Conservation (phyloP, 192 early-diverging fungal genomes). For the Coemansia sp. region DNA sequence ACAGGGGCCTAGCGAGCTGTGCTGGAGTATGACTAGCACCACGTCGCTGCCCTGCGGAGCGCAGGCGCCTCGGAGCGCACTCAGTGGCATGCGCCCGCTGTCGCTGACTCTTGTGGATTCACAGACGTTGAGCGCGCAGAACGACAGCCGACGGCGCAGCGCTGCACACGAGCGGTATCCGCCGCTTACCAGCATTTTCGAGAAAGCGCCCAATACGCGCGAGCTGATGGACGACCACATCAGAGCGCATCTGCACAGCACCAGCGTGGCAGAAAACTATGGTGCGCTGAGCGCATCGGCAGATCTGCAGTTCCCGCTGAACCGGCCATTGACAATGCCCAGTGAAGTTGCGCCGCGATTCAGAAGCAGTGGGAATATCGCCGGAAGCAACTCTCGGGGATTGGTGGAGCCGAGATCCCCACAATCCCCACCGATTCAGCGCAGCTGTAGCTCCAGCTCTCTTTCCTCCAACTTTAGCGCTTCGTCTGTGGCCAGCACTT, state of each 20-base stretch:
- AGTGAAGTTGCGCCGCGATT: not conserved
- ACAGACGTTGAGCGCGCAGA: not conserved
- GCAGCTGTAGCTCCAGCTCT: conserved; percentile 22
- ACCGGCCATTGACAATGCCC: not conserved
- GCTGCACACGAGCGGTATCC: conserved; percentile 50
- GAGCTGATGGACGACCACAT: conserved; percentile 6
- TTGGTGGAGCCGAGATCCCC: not conserved
- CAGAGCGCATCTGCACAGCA: conserved; percentile 10
- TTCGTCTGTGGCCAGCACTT: conserved; percentile 30
- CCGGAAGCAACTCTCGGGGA: not conserved
- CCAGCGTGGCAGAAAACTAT: conserved; percentile 1
- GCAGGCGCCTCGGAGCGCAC: not conserved
- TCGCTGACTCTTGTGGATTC: conserved; percentile 2
- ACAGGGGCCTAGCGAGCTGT: conserved; percentile 4
- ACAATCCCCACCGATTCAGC: conserved; percentile 3
- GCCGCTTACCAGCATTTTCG: conserved; percentile 53
- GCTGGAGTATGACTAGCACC: conserved; percentile 34
- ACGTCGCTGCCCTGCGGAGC: conserved; percentile 26
- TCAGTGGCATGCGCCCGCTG: conserved; percentile 6
- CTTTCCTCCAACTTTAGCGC: conserved; percentile 23
- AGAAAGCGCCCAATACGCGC: conserved; percentile 10
- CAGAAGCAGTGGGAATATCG: not conserved
- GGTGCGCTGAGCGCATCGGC: not conserved
- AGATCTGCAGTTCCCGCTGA: not conserved
- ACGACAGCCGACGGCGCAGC: conserved; percentile 33